A percentile compares a stretch with the other conserved stretches of the same genome.
Evolutionary conservation across 2,329 filamentous ascomycete species (phyloP).

Genomic region (Phyllosticta citribraziliensis): DNA sequence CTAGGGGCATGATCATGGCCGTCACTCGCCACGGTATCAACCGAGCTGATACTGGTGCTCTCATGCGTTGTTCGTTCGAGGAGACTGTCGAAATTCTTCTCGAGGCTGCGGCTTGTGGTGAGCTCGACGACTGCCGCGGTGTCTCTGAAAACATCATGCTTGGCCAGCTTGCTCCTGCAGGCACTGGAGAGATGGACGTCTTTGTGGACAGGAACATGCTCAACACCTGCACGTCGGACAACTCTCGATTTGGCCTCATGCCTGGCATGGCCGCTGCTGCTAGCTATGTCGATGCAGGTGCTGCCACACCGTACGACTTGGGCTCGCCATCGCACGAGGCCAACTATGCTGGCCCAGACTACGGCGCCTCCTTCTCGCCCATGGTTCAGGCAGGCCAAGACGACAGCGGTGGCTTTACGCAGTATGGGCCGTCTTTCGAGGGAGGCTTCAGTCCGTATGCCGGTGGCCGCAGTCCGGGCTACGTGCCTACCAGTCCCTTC

Average conservation of each 20-base stretch:
- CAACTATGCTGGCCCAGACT: constrained; percentile 49
- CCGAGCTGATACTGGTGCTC: constrained; percentile 88
- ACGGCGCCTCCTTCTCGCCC: constrained; percentile 59
- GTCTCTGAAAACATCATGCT: constrained; percentile 99
- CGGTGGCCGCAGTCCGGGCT: constrained; percentile 54
- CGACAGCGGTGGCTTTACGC: constrained; percentile 48
- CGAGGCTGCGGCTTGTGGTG: constrained; percentile 86
- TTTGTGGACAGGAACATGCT: constrained; percentile 92
- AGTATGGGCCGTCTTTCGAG: constrained; percentile 60
- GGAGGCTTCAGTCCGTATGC: constrained; percentile 59
- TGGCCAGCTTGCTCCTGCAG: constrained; percentile 92
- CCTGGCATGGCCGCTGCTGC: constrained; percentile 69
- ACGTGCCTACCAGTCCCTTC: constrained; percentile 66
- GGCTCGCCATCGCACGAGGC: constrained; percentile 54
- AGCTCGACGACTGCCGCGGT: constrained; percentile 94
- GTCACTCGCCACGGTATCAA: constrained; percentile 99
- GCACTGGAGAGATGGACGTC: constrained; percentile 91
- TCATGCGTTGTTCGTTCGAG: constrained; percentile 99
- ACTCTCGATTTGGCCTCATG: constrained; percentile 61
- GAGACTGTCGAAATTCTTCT: constrained; percentile 98
- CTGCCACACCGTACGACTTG: constrained; percentile 85
- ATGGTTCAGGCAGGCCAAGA: constrained; percentile 58
- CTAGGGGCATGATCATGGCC: constrained; percentile 84
- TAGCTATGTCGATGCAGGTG: constrained; percentile 64
- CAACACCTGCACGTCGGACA: constrained; percentile 47